A percentile compares a stretch with the other conserved stretches of the same genome.
phyloP scores from a whole-genome alignment of 805 yeast species.

The Yamadazyma insecticola region DNA sequence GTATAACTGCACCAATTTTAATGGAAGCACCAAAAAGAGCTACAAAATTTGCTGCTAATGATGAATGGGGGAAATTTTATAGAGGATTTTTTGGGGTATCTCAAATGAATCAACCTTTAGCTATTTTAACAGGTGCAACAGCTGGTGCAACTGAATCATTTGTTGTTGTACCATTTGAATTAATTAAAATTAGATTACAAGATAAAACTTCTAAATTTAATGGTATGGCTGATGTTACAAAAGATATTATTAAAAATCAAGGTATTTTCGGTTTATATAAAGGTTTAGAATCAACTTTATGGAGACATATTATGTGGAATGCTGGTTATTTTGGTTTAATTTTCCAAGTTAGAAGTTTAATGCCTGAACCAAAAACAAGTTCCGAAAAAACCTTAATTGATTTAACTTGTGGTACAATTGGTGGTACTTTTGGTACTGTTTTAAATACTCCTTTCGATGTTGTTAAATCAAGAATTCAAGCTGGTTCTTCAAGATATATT shows the following conservation, averaged over 20 bases:
- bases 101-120: conserved; percentile 73
- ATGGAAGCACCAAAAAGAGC: conserved; percentile 99
- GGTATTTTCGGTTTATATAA: conserved; percentile 85
- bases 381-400: conserved; percentile 81
- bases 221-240: conserved; percentile 80
- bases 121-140: conserved; percentile 92
- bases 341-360: conserved; percentile 71
- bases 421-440: conserved; percentile 96
- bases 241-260: conserved; percentile 63
- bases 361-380: conserved; percentile 72
- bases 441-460: conserved; percentile 97
- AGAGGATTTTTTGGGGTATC: conserved; percentile 62
- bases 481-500: conserved; percentile 80
- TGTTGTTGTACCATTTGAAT: conserved; percentile 96
- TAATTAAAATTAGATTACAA: conserved; percentile 91
- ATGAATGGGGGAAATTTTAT: conserved; percentile 90
- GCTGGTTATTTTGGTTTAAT: conserved; percentile 97
- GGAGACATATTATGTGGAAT: conserved; percentile 97
- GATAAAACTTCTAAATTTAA: conserved; percentile 78
- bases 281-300: conserved; percentile 93
- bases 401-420: conserved; percentile 87
- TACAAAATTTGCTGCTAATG: conserved; percentile 96
- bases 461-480: conserved; percentile 95
- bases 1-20: conserved; percentile 91
- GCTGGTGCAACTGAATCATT: conserved; percentile 98